Percentiles rank a stretch among this genome's conserved stretches.
These are phyloP conservation scores for Lactuca sativa DNA, from an alignment of 129 eudicot genomes.

Conservation along the genomic window DNA sequence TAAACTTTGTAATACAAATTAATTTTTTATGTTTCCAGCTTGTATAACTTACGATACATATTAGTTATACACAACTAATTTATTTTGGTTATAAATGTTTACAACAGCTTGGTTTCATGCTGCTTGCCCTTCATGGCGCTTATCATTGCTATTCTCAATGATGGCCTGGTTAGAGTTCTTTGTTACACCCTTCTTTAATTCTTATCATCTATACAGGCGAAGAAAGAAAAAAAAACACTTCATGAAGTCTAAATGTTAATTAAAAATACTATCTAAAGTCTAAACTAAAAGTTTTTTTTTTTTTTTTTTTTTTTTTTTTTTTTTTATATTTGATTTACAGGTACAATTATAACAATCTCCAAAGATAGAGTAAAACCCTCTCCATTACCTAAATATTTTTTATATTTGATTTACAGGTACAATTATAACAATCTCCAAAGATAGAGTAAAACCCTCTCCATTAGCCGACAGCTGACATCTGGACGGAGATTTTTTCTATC, in stretches of 20 bases:
- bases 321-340: constrained; percentile 26
- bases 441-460: constrained; percentile 89
- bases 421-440: constrained; percentile 89
- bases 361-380: constrained; percentile 91
- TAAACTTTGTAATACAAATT: no score
- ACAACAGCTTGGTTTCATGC: constrained; percentile 82
- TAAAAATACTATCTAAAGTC: no score
- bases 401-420: constrained; percentile 48
- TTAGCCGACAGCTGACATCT: constrained; percentile 89
- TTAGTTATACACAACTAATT: no score
- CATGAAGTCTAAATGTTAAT: no score
- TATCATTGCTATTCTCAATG: constrained; percentile 89
- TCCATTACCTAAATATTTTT: constrained; percentile 32
- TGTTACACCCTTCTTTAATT: not conserved
- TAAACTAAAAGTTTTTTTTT: not conserved
- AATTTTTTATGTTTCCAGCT: no score
- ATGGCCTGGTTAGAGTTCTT: constrained; percentile 36
- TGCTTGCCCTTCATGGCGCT: constrained; percentile 92
- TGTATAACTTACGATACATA: no score
- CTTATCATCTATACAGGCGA: not conserved
- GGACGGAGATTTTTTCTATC: constrained; percentile 76
- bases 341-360: constrained; percentile 90
- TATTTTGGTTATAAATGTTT: no score
- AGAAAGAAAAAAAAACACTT: no score
- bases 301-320: not conserved